These are phyloP conservation scores for Cyclotella sp. DNA, from an alignment of 108 stramenopile genomes.

Conservation along the genomic window DNA sequence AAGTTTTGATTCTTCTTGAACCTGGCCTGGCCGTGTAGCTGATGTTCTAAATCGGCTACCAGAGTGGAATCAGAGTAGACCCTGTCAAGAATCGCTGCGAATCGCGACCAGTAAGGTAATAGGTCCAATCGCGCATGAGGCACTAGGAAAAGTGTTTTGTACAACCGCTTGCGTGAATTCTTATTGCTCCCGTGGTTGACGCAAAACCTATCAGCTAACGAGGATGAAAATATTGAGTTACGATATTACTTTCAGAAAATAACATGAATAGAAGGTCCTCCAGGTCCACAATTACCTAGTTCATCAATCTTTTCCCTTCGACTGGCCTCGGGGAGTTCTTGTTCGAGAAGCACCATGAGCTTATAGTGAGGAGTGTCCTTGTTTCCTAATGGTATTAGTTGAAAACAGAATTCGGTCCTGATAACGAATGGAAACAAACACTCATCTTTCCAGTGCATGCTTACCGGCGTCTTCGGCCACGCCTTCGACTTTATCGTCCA, in stretches of 20 bases:
- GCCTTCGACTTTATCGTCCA: conserved; percentile 35
- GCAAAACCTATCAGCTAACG: conserved; percentile 76
- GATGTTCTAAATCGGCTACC: conserved; percentile 75
- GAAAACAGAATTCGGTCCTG: not conserved
- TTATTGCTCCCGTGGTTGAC: conserved; percentile 83
- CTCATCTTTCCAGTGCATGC: not conserved
- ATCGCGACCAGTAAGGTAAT: conserved; percentile 89
- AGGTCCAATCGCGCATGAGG: conserved; percentile 86
- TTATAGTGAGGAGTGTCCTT: conserved; percentile 89
- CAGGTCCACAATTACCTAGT: conserved; percentile 30
- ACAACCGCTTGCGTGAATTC: conserved; percentile 81
- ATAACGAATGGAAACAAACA: not conserved
- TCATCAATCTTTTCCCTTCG: conserved; percentile 90
- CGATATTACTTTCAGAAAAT: not conserved
- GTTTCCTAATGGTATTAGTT: conserved; percentile 45
- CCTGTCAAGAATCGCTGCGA: conserved; percentile 82
- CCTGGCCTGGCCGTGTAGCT: conserved; percentile 87
- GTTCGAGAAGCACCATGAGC: conserved; percentile 86
- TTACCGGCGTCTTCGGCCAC: conserved; percentile 26
- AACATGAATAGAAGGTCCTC: not conserved
- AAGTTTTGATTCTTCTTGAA: conserved; percentile 86
- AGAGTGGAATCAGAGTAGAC: conserved; percentile 78
- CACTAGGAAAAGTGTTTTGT: conserved; percentile 83
- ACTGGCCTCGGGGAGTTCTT: conserved; percentile 92
- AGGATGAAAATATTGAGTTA: not conserved